Evolutionary conservation across 2,329 filamentous ascomycete genomes (phyloP).

Genomic region (Bipolaris sorokiniana): DNA sequence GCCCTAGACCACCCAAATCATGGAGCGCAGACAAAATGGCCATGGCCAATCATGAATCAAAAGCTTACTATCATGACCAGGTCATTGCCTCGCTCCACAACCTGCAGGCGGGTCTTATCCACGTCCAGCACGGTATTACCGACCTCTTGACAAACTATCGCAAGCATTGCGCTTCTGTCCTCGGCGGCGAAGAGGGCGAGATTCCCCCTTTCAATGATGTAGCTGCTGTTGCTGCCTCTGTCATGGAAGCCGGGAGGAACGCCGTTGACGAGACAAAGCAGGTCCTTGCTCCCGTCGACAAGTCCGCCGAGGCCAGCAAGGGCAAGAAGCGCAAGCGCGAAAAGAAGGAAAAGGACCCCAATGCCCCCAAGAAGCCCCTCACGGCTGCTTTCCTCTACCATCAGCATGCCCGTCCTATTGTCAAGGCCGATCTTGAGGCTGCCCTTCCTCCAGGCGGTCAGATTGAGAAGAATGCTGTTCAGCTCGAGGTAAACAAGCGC

Average conservation of each 20-base stretch:
- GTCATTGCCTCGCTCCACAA: conserved; percentile 78
- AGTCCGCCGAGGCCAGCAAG: conserved; percentile 27
- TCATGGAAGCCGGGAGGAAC: conserved; percentile 36
- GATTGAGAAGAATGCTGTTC: conserved; percentile 83
- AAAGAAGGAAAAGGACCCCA: conserved; percentile 77
- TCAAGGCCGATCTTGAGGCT: conserved; percentile 67
- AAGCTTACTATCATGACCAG: conserved; percentile 52
- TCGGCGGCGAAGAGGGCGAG: conserved; percentile 53
- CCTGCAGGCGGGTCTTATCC: conserved; percentile 65
- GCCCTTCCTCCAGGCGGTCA: conserved; percentile 66
- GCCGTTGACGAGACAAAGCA: conserved; percentile 32
- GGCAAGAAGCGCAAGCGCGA: conserved; percentile 79
- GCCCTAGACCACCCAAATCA: conserved; percentile 24
- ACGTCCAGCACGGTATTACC: conserved; percentile 65
- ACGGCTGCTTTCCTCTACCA: conserved; percentile 97
- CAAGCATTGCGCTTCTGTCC: conserved; percentile 83
- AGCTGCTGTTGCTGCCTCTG: conserved; percentile 36
- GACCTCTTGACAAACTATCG: conserved; percentile 84
- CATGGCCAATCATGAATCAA: conserved; percentile 6
- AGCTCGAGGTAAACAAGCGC: conserved; percentile 82
- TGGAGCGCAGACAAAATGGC: conserved; percentile 3
- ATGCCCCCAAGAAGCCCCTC: conserved; percentile 90
- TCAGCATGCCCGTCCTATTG: conserved; percentile 82
- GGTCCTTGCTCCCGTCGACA: conserved; percentile 21
- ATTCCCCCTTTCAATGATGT: conserved; percentile 51